Conservation (phyloP, 108 stramenopile species). For the Pseudonitzschia delicatissima region DNA sequence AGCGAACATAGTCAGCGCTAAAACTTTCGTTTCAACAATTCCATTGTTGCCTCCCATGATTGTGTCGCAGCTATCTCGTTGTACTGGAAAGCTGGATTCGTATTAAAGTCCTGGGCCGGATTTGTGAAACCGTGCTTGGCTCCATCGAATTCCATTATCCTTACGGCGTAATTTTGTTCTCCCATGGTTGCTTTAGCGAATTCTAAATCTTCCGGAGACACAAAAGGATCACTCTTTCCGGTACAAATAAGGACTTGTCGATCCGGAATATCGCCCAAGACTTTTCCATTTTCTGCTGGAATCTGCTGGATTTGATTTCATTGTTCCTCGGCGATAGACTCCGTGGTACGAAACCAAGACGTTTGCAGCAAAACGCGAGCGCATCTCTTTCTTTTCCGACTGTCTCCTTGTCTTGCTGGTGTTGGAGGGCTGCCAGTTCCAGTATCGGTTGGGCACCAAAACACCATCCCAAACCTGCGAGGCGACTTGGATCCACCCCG, state of each 20-base stretch:
- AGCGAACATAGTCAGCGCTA: too few relatives aligned
- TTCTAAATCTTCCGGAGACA: constrained; percentile 40
- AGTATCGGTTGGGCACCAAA: constrained; percentile 68
- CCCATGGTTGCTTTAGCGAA: constrained; percentile 32
- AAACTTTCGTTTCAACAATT: neutral
- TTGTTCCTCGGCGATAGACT: constrained; percentile 55
- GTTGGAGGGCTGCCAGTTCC: constrained; percentile 33
- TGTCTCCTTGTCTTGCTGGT: constrained; percentile 18
- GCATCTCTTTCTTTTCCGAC: neutral
- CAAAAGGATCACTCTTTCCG: constrained; percentile 69
- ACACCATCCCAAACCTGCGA: constrained; percentile 70
- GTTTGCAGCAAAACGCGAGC: constrained; percentile 7
- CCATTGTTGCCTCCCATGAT: constrained; percentile 12
- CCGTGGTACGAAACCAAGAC: constrained; percentile 70
- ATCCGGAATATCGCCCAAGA: neutral
- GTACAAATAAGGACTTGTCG: constrained; percentile 51
- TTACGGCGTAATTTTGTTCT: constrained; percentile 20
- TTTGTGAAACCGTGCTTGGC: constrained; percentile 80
- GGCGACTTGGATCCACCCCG: constrained; percentile 37
- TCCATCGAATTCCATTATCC: constrained; percentile 31
- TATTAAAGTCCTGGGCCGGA: constrained; percentile 71
- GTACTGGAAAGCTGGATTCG: constrained; percentile 57
- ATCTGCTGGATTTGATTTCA: neutral
- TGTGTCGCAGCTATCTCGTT: constrained; percentile 37
- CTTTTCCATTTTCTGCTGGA: neutral